A percentile compares a stretch with the other conserved stretches of the same genome.
Evolutionary conservation across 2,329 filamentous ascomycete genomes (phyloP).

Genomic region (Tolypocladium paradoxum): DNA sequence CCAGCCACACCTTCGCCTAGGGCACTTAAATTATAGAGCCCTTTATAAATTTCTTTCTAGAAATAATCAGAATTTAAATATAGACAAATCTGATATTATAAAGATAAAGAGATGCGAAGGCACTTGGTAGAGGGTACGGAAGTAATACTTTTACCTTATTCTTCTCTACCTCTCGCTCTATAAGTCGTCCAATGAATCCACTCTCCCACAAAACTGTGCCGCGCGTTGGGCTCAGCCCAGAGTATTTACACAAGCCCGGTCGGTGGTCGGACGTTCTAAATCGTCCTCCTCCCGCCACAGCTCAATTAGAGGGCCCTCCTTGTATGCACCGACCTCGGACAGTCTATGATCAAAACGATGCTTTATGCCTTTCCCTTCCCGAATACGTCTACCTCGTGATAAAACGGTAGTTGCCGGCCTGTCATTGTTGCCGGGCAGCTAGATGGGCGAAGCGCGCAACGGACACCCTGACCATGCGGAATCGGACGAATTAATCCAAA

Average conservation of each 20-base stretch:
- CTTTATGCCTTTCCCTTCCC: background rate
- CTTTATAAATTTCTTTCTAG: too few relatives aligned
- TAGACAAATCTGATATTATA: too few relatives aligned
- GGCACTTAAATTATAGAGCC: too few relatives aligned
- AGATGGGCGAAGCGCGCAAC: background rate
- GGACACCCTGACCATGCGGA: background rate
- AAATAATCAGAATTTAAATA: too few relatives aligned
- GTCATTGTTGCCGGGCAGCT: background rate
- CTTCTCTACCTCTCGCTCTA: background rate
- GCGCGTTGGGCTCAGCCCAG: background rate
- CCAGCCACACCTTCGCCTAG: too few relatives aligned
- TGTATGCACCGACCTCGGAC: background rate
- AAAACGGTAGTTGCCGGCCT: background rate
- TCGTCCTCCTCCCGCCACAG: background rate
- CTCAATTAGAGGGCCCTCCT: constrained; percentile 4
- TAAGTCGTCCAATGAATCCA: background rate
- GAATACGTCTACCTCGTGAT: constrained; percentile 6
- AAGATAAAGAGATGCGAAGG: too few relatives aligned
- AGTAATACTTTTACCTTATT: background rate
- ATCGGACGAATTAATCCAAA: background rate
- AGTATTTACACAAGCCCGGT: constrained; percentile 6
- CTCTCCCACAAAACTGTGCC: background rate
- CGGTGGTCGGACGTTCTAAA: background rate
- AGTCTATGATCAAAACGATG: constrained; percentile 6
- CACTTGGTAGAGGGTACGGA: too few relatives aligned